Evolutionary conservation across 2,329 filamentous ascomycete species (phyloP).

Genomic region (Didymella arachidicola): DNA sequence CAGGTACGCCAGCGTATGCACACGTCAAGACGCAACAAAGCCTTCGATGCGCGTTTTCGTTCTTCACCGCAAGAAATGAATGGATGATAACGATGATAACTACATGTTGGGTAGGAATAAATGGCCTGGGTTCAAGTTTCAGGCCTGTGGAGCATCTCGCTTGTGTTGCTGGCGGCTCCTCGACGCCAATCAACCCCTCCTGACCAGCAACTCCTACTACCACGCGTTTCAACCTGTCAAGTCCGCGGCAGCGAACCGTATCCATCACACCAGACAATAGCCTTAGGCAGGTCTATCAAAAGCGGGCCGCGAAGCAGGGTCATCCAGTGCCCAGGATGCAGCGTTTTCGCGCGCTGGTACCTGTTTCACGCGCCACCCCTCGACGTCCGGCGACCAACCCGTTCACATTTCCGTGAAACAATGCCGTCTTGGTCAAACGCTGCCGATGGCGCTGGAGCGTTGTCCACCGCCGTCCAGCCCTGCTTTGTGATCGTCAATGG

Average conservation of each 20-base stretch:
- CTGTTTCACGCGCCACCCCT: constrained; percentile 38
- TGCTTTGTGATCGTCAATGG: constrained; percentile 26
- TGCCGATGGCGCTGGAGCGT: constrained; percentile 7
- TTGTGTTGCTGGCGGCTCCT: constrained; percentile 11
- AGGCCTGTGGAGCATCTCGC: constrained; percentile 16
- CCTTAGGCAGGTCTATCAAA: constrained; percentile 17
- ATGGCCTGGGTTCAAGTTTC: constrained; percentile 13
- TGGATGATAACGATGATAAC: constrained; percentile 8
- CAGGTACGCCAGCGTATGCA: constrained; percentile 1
- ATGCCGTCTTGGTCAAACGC: constrained; percentile 32
- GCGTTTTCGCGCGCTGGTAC: constrained; percentile 16
- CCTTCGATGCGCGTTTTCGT: constrained; percentile 1
- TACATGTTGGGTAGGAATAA: constrained; percentile 14
- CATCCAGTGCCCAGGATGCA: constrained; percentile 22
- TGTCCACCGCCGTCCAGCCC: constrained; percentile 21
- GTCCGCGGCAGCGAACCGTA: constrained; percentile 25
- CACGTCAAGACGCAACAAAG: constrained; percentile 6
- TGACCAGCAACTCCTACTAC: constrained; percentile 19
- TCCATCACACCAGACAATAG: constrained; percentile 8
- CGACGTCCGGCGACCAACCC: constrained; percentile 22
- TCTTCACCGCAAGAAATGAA: neutral
- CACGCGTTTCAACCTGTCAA: constrained; percentile 28
- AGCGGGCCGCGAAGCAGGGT: constrained; percentile 18
- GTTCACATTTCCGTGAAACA: constrained; percentile 45
- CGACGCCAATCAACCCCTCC: constrained; percentile 17